Conservation (phyloP, 441 rosid genomes). For the Populus hybrid region DNA sequence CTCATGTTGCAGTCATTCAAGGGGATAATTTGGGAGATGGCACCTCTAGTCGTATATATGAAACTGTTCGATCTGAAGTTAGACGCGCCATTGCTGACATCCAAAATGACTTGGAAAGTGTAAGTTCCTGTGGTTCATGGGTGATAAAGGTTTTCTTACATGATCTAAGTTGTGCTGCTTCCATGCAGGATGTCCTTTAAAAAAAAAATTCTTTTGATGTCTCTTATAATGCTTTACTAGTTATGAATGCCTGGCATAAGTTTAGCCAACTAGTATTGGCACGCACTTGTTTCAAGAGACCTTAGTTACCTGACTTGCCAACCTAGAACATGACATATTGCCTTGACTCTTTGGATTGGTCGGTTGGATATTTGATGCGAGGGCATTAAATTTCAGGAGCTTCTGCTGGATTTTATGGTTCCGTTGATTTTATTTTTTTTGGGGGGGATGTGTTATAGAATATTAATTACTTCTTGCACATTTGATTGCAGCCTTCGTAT, state of each 20-base stretch:
- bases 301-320: neutral
- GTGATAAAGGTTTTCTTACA: neutral
- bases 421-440: neutral
- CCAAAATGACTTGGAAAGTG: constrained; percentile 48
- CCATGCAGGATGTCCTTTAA: neutral
- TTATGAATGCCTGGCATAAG: neutral
- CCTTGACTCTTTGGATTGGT: neutral
- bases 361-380: neutral
- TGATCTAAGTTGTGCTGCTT: neutral
- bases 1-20: constrained; percentile 28
- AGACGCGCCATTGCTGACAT: constrained; percentile 60
- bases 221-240: neutral
- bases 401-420: neutral
- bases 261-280: neutral
- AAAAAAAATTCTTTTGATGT: neutral
- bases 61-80: constrained; percentile 62
- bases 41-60: constrained; percentile 40
- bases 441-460: neutral
- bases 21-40: constrained; percentile 35
- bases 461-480: neutral
- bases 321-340: neutral
- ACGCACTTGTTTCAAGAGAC: neutral
- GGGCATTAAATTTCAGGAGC: neutral
- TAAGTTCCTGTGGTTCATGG: constrained; percentile 20
- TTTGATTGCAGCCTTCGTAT: neutral